Base-by-base conservation (phyloP, 208 protist species). In the Acanthamoeba polyphaga region DNA sequence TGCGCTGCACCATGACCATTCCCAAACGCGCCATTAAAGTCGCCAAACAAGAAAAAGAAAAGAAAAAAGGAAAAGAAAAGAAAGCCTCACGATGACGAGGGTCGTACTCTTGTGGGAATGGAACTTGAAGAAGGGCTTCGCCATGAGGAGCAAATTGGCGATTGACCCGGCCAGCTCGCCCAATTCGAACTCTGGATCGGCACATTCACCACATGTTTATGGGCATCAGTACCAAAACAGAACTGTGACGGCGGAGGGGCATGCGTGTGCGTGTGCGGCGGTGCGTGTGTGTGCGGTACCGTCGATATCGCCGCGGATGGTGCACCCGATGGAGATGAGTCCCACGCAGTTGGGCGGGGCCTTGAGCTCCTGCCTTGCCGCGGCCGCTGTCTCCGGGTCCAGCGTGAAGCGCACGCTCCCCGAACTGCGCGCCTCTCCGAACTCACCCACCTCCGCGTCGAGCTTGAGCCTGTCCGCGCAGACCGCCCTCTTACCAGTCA, bases 81-180 rank as follows among this genome's bases (percentile, higher is more conserved):
- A 5, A 32, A 4, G n/a, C n/a, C n/a, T n/a, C n/a, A n/a, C n/a
- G n/a, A n/a, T n/a, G n/a, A n/a, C n/a, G n/a, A n/a, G n/a, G n/a
- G n/a, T n/a, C n/a, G 22, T 76, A 92, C 87, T 74, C 32, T 92
- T 92, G 17, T 92, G 87, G 17, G 87, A 92, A 29, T 92, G 87
- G n/a, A 92, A 92, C 87, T 92, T 92, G 87, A 92, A 92, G 22
- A 76, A 1, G 2, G 55, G 87, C 24, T 92, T 92, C 15, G 38
- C 87, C 49, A 92, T 15, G 4, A 92, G 64, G 9, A 92, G 62
- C 27, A 92, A 17, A 29, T 92, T 74, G 32, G 87, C 6, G 24
- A 92, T 70, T 13, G 87, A 76, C 13, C 87, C 87, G 9, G 87
- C 87, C 24, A 92, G 46, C 60, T 92, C 87, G 5, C 87, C 87